phyloP scores from a whole-genome alignment of 176 grass and related monocot species.

The Rhipidocladum racemiflorum region DNA sequence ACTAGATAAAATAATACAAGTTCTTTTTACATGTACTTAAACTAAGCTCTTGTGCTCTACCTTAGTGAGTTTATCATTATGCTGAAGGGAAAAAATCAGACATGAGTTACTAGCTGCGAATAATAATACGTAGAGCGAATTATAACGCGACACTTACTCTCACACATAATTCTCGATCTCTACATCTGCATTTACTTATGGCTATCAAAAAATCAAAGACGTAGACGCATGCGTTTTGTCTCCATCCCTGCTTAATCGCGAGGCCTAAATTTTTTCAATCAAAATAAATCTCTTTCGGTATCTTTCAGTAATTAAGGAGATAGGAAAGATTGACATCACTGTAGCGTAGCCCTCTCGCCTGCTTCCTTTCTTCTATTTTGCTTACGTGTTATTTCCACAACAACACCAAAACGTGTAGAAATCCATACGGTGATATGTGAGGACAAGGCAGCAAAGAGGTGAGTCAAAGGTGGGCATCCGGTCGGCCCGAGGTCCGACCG shows the following conservation, averaged over 20 bases:
- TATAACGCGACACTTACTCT: neutral
- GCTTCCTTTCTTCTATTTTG: neutral
- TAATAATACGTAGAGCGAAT: too few relatives aligned
- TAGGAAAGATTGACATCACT: neutral
- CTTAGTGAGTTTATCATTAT: too few relatives aligned
- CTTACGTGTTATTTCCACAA: neutral
- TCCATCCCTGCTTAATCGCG: neutral
- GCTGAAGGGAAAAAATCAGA: too few relatives aligned
- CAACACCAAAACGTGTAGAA: conserved; percentile 3
- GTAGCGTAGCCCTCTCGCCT: neutral
- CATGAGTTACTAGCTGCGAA: too few relatives aligned
- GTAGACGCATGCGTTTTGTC: neutral
- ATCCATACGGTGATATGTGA: neutral
- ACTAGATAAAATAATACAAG: too few relatives aligned
- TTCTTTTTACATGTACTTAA: too few relatives aligned
- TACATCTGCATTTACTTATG: neutral
- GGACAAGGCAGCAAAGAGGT: neutral
- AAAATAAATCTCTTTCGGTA: neutral
- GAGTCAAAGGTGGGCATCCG: too few relatives aligned
- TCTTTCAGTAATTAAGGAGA: neutral
- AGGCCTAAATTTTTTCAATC: neutral
- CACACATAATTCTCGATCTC: neutral
- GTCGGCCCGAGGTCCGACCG: too few relatives aligned
- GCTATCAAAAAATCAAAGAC: neutral
- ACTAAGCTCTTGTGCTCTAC: too few relatives aligned